Conservation (phyloP, 2,329 filamentous ascomycete genomes). For the Trichophyton schoenleinii region DNA sequence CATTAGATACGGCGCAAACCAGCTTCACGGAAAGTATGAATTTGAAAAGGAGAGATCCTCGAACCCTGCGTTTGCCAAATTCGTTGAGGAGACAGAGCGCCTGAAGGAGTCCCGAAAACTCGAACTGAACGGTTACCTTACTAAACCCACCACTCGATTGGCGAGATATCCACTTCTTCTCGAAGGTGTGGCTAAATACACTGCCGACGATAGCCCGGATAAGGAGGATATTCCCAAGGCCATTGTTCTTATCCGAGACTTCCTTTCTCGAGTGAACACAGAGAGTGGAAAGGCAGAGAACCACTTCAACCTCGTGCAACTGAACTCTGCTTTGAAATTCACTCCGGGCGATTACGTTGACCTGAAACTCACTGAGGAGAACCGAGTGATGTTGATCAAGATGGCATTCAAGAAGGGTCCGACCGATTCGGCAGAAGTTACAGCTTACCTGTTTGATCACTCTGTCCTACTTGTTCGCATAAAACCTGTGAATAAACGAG, state of each 20-base stretch:
- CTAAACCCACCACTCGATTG: constrained; percentile 89
- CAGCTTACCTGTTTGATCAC: constrained; percentile 92
- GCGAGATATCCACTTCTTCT: constrained; percentile 86
- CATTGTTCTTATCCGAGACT: constrained; percentile 71
- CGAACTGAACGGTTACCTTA: constrained; percentile 93
- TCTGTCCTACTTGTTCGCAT: constrained; percentile 82
- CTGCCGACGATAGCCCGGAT: constrained; percentile 76
- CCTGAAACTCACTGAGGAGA: constrained; percentile 84
- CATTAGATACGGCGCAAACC: constrained; percentile 89
- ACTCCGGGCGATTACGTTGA: constrained; percentile 82
- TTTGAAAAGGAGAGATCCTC: constrained; percentile 90
- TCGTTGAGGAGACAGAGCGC: constrained; percentile 92
- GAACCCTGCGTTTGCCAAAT: constrained; percentile 74
- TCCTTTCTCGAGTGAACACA: constrained; percentile 76
- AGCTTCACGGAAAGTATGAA: constrained; percentile 92
- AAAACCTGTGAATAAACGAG: constrained; percentile 82
- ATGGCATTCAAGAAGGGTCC: constrained; percentile 85
- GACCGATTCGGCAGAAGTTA: constrained; percentile 78
- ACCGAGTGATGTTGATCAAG: constrained; percentile 87
- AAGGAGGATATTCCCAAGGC: constrained; percentile 87
- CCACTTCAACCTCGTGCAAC: constrained; percentile 82
- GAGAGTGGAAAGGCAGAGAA: constrained; percentile 97
- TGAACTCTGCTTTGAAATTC: constrained; percentile 88
- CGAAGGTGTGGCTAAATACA: constrained; percentile 85
- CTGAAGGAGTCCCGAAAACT: constrained; percentile 94